Conservation (phyloP, 2,329 filamentous ascomycete genomes). For the Sarocladium strictum region DNA sequence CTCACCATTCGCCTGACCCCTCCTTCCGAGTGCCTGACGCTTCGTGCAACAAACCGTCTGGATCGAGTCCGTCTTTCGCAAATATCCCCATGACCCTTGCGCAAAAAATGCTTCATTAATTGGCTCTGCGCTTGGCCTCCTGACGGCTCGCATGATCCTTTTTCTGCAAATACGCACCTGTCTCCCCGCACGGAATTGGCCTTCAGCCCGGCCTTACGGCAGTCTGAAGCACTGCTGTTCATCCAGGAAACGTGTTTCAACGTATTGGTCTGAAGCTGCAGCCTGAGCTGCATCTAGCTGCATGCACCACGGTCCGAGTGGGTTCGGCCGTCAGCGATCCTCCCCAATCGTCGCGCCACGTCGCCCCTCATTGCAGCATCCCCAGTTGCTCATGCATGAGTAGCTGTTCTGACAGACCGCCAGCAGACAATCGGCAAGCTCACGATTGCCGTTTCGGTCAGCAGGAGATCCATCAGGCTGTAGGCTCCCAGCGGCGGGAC, state of each 20-base stretch:
- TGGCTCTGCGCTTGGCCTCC: no score
- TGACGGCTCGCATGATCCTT: no score
- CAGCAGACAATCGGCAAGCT: background rate
- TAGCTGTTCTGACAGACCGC: background rate
- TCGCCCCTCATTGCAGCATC: background rate
- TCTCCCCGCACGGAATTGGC: background rate
- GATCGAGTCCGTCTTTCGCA: background rate
- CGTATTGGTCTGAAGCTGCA: background rate
- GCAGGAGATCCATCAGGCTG: background rate
- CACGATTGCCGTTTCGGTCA: background rate
- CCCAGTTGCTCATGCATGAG: background rate
- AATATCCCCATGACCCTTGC: background rate
- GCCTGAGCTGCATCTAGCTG: background rate
- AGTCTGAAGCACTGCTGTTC: background rate
- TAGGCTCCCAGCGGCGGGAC: background rate
- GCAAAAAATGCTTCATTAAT: background rate
- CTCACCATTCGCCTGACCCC: background rate
- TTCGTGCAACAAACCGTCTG: background rate
- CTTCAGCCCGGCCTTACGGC: background rate
- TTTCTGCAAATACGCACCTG: no score
- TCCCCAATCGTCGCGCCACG: slow-evolving; percentile 4
- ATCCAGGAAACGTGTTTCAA: background rate
- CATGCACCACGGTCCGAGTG: slow-evolving; percentile 6
- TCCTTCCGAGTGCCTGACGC: background rate
- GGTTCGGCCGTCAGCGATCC: slow-evolving; percentile 3